phyloP scores from a whole-genome alignment of 2,329 filamentous ascomycete species.

The Diaporthe sp. region DNA sequence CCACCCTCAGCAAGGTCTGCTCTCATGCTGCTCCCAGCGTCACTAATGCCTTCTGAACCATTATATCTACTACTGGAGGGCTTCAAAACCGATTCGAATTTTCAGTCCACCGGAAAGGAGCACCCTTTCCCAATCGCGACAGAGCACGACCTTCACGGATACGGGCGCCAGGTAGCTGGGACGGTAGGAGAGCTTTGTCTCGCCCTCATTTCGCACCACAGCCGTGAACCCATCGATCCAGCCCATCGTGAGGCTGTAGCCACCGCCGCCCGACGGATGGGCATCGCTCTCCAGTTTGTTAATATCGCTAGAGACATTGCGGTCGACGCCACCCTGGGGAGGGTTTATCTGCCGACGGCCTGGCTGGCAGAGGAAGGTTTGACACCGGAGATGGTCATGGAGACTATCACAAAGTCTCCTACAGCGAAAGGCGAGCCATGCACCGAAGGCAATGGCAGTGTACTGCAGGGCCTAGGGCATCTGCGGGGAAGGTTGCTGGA shows the following conservation, averaged over 20 bases:
- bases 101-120: conserved; percentile 50
- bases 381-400: conserved; percentile 67
- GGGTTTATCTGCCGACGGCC: conserved; percentile 76
- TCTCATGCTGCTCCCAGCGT: conserved; percentile 70
- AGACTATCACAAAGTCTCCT: conserved; percentile 57
- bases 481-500: conserved; percentile 69
- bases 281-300: conserved; percentile 81
- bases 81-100: conserved; percentile 77
- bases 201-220: conserved; percentile 75
- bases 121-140: conserved; percentile 68
- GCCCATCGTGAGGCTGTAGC: conserved; percentile 61
- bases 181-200: conserved; percentile 80
- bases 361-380: conserved; percentile 74
- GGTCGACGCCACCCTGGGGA: conserved; percentile 74
- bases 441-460: not conserved
- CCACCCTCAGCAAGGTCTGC: conserved; percentile 66
- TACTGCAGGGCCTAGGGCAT: conserved; percentile 49
- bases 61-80: conserved; percentile 76
- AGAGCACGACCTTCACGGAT: conserved; percentile 71
- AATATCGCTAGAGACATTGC: conserved; percentile 83
- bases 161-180: conserved; percentile 78
- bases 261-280: conserved; percentile 74
- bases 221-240: conserved; percentile 48
- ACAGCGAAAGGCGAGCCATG: not conserved
- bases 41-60: conserved; percentile 69